A percentile compares a stretch with the other conserved stretches of the same genome.
Evolutionary conservation across 2,329 filamentous ascomycete genomes (phyloP).

Genomic region (Talaromyces amestolkiae): DNA sequence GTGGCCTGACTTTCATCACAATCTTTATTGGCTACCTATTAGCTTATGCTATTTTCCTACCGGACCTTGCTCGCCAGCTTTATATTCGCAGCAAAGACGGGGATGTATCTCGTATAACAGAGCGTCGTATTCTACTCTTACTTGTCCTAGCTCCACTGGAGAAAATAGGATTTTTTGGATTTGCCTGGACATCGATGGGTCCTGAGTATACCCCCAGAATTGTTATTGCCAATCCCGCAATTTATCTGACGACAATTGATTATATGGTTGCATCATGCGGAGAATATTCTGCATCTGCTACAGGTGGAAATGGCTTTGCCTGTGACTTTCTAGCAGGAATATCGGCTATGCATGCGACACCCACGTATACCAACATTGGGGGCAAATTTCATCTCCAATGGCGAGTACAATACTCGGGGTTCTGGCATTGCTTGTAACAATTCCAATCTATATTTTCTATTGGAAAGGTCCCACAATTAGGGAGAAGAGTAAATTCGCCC

Average conservation of each 20-base stretch:
- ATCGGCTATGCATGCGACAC: constrained; percentile 65
- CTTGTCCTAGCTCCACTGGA: constrained; percentile 49
- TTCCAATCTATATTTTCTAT: constrained; percentile 57
- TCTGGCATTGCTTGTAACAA: constrained; percentile 51
- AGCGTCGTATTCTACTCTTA: not conserved
- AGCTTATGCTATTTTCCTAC: not conserved
- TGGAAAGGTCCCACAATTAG: constrained; percentile 55
- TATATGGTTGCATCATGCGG: constrained; percentile 68
- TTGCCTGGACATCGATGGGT: constrained; percentile 59
- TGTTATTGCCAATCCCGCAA: constrained; percentile 59
- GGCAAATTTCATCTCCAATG: constrained; percentile 48
- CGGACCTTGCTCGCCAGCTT: not conserved
- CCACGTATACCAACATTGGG: constrained; percentile 57
- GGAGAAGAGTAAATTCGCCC: constrained; percentile 53
- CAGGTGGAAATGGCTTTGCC: constrained; percentile 72
- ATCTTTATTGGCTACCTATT: constrained; percentile 28
- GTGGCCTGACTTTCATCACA: constrained; percentile 55
- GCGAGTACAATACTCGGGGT: constrained; percentile 55
- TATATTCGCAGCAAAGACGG: not conserved
- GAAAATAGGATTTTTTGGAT: constrained; percentile 59
- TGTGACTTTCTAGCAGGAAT: constrained; percentile 72
- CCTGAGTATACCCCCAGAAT: constrained; percentile 59
- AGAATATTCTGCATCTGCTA: constrained; percentile 68
- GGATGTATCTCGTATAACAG: not conserved
- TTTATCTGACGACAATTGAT: constrained; percentile 65